Conservation (phyloP, 2,329 filamentous ascomycete genomes). For the Neofusicoccum cordaticola region DNA sequence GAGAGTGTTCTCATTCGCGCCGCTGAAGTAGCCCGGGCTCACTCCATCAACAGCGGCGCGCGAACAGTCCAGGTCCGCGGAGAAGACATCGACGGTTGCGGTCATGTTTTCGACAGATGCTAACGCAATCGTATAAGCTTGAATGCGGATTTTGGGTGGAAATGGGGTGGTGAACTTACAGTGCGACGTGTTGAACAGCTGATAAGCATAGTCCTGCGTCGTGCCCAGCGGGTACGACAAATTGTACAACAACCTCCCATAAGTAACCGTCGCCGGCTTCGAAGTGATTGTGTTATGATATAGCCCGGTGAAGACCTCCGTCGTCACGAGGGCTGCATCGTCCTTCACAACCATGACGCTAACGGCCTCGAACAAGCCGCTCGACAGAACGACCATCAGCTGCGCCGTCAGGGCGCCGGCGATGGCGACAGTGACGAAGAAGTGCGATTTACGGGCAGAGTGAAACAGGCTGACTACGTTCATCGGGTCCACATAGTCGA, state of each 20-base stretch:
- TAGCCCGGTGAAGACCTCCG: background rate
- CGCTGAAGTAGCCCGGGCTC: too few relatives aligned
- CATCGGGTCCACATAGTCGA: background rate
- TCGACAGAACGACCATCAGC: background rate
- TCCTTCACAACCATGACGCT: background rate
- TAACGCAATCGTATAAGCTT: background rate
- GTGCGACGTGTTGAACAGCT: background rate
- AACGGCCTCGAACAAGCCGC: background rate
- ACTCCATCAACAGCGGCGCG: background rate
- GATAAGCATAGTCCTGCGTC: background rate
- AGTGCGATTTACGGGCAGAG: background rate
- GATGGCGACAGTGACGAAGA: background rate
- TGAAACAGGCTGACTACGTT: background rate
- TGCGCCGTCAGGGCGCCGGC: background rate
- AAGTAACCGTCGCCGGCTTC: background rate
- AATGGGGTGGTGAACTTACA: background rate
- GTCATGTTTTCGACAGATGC: background rate
- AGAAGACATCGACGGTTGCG: background rate
- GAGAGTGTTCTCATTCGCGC: background rate
- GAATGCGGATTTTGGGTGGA: background rate
- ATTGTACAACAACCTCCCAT: background rate
- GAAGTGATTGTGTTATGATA: background rate
- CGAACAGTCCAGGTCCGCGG: background rate
- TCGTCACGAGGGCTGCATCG: background rate
- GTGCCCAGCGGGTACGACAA: background rate